phyloP scores from a whole-genome alignment of 169 alveolate species.

The Plasmodium ovale region DNA sequence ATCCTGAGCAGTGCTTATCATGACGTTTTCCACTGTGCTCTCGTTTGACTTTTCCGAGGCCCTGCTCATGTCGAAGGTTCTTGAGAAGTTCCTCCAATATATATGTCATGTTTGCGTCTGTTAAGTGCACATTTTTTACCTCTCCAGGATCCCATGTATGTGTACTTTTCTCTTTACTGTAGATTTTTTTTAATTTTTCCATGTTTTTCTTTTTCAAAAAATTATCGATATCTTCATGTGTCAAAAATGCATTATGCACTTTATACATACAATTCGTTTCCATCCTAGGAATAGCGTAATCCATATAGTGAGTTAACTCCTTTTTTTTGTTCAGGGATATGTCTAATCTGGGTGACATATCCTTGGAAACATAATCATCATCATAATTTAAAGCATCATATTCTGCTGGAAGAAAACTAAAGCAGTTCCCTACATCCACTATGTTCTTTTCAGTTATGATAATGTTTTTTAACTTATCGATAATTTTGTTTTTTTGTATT shows the following conservation, averaged over 20 bases:
- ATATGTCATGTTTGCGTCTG: constrained; percentile 1
- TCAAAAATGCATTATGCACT: background rate
- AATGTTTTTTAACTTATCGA: constrained; percentile 20
- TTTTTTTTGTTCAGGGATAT: background rate
- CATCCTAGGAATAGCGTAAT: background rate
- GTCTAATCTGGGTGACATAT: background rate
- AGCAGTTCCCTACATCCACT: constrained; percentile 1
- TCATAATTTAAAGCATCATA: background rate
- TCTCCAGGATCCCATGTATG: constrained; percentile 10
- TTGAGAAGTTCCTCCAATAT: constrained; percentile 8
- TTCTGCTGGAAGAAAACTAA: background rate
- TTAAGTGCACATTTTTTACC: constrained; percentile 26
- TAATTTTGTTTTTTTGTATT: constrained; percentile 15
- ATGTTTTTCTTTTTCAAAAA: background rate
- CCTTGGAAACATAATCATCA: background rate
- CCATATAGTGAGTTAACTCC: background rate
- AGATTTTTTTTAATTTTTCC: background rate
- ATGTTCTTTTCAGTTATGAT: constrained; percentile 11
- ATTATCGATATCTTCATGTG: background rate
- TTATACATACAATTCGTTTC: background rate
- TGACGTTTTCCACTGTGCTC: too few species aligned
- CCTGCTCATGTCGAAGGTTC: too few species aligned
- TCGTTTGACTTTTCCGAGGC: too few species aligned
- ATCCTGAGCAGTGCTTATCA: too few species aligned
- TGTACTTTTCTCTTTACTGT: background rate